Evolutionary conservation across 495 filamentous ascomycete genomes (phyloP).

Genomic region (Immersiella caudata): DNA sequence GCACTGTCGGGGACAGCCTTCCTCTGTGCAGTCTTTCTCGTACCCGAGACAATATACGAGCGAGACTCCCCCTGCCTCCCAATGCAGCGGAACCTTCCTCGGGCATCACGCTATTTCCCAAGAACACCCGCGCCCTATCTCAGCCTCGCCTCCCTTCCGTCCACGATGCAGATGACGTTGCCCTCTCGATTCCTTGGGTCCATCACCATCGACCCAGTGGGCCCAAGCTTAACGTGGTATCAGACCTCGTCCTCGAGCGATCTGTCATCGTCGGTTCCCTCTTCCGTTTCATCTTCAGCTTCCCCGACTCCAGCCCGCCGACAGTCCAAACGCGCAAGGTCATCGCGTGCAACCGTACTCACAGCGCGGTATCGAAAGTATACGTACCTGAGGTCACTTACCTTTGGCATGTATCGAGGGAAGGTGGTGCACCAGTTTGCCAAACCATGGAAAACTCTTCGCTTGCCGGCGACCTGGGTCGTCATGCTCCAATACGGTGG

Average conservation of each 20-base stretch:
- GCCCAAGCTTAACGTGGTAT: slow-evolving; percentile 25
- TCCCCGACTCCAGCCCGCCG: not conserved
- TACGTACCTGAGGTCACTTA: slow-evolving; percentile 29
- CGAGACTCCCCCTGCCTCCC: slow-evolving; percentile 25
- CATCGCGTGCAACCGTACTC: slow-evolving; percentile 14
- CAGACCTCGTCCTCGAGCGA: slow-evolving; percentile 24
- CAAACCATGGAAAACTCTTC: slow-evolving; percentile 34
- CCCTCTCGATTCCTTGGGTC: slow-evolving; percentile 30
- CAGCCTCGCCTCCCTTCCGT: slow-evolving; percentile 30
- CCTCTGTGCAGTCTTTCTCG: slow-evolving; percentile 47
- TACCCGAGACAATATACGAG: slow-evolving; percentile 60
- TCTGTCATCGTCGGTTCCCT: slow-evolving; percentile 4
- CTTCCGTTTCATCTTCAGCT: not conserved
- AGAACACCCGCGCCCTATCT: slow-evolving; percentile 25
- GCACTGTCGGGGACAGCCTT: slow-evolving; percentile 38
- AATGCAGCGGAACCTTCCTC: slow-evolving; percentile 24
- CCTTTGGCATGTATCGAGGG: slow-evolving; percentile 26
- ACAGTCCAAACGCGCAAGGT: slow-evolving; percentile 16
- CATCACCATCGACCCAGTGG: not conserved
- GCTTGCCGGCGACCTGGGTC: slow-evolving; percentile 32
- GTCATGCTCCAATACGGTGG: slow-evolving; percentile 36
- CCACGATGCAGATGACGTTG: slow-evolving; percentile 30
- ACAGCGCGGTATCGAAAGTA: slow-evolving; percentile 16
- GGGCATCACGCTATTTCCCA: slow-evolving; percentile 22
- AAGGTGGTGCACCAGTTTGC: slow-evolving; percentile 27